A percentile compares a stretch with the other conserved stretches of the same genome.
Conservation (phyloP, 2,329 filamentous ascomycete species). For the Arthrobotrys megalospora region DNA sequence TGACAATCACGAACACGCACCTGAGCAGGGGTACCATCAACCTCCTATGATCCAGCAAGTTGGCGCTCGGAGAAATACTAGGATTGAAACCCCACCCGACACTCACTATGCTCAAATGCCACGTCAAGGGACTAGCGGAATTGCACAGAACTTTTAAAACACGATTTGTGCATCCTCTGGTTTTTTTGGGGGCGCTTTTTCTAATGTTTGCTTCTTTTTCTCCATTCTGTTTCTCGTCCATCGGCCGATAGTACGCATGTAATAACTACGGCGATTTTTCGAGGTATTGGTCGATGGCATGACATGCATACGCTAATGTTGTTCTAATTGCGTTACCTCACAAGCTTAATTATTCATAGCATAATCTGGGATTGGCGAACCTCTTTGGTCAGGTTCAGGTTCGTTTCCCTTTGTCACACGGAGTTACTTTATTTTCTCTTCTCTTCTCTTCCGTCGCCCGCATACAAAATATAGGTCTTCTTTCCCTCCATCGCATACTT, state of each 20-base stretch:
- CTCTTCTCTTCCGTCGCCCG: neutral
- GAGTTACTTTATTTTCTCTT: conserved; percentile 17
- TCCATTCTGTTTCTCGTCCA: conserved; percentile 15
- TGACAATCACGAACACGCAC: conserved; percentile 65
- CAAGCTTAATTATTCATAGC: conserved; percentile 16
- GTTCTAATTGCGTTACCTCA: conserved; percentile 14
- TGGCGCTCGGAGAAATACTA: conserved; percentile 89
- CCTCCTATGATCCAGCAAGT: conserved; percentile 92
- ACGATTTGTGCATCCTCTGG: neutral
- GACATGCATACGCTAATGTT: conserved; percentile 23
- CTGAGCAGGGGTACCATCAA: conserved; percentile 69
- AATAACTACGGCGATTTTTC: neutral
- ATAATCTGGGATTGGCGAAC: conserved; percentile 28
- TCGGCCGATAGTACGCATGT: conserved; percentile 17
- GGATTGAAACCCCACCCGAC: conserved; percentile 86
- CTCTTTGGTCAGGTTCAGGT: conserved; percentile 17
- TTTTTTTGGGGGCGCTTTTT: neutral
- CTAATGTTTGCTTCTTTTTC: neutral
- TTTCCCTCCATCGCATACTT: conserved; percentile 4
- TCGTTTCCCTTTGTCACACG: conserved; percentile 13
- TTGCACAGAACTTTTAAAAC: conserved; percentile 92
- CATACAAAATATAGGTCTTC: conserved; percentile 15
- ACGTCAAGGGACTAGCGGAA: conserved; percentile 84
- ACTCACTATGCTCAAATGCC: conserved; percentile 79
- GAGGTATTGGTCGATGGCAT: conserved; percentile 20